These are phyloP conservation scores for Casaregolazyma suthepensis DNA, from an alignment of 1,139 yeast species.

Conservation along the genomic window DNA sequence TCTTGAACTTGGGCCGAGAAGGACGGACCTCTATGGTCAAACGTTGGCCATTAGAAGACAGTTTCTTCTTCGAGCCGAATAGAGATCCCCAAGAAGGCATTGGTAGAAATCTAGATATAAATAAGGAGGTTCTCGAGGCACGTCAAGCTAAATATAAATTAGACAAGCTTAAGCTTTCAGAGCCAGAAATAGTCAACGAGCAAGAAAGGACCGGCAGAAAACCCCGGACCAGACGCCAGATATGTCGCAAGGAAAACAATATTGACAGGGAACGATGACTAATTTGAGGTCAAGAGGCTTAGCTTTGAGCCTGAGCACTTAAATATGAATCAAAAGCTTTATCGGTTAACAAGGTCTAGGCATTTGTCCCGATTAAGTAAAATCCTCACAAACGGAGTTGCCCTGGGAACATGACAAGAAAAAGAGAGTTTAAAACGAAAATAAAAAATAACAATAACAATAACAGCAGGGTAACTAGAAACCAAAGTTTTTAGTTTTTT, in stretches of 20 bases:
- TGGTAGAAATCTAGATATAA: not conserved
- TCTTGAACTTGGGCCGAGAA: constrained; percentile 4
- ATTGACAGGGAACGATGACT: not conserved
- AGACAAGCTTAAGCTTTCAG: not conserved
- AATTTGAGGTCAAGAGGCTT: not conserved
- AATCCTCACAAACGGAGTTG: not conserved
- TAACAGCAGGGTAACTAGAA: no score
- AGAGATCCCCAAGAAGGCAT: constrained; percentile 9
- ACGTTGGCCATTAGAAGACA: not conserved
- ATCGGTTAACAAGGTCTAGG: not conserved
- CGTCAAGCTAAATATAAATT: not conserved
- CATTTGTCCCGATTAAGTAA: not conserved
- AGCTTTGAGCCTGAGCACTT: not conserved
- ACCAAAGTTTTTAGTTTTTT: no score
- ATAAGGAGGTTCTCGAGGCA: not conserved
- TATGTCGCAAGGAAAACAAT: not conserved
- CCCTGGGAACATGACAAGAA: not conserved
- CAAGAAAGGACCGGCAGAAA: not conserved
- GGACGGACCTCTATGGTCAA: constrained; percentile 3
- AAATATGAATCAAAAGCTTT: not conserved
- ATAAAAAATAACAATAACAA: not conserved
- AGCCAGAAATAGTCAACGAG: not conserved
- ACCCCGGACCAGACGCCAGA: no score
- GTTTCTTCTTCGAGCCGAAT: constrained; percentile 1
- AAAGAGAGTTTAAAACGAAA: not conserved